phyloP scores from a whole-genome alignment of 2,329 filamentous ascomycete species.

The Xylariales sp. region DNA sequence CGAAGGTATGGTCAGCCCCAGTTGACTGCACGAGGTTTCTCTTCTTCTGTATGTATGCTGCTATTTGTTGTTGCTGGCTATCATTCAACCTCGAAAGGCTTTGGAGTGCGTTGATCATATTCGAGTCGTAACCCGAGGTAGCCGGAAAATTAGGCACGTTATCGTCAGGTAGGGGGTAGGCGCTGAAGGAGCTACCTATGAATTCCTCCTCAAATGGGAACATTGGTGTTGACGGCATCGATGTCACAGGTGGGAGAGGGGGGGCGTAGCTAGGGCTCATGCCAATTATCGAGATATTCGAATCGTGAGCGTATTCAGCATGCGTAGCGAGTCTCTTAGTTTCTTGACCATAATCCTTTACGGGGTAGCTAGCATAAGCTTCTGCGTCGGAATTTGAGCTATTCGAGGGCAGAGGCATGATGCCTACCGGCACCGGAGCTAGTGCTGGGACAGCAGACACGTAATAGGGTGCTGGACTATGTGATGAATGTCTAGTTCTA shows the following conservation, averaged over 20 bases:
- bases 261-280: slow-evolving; percentile 38
- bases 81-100: slow-evolving; percentile 42
- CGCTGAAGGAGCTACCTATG: slow-evolving; percentile 19
- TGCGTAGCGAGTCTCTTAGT: slow-evolving; percentile 32
- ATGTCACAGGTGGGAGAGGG: slow-evolving; percentile 38
- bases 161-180: slow-evolving; percentile 32
- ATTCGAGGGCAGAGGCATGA: slow-evolving; percentile 40
- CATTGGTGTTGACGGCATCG: slow-evolving; percentile 41
- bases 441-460: slow-evolving; percentile 33
- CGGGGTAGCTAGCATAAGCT: slow-evolving; percentile 39
- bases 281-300: slow-evolving; percentile 36
- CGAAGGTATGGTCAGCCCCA: slow-evolving; percentile 34
- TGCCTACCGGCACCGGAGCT: slow-evolving; percentile 36
- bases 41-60: slow-evolving; percentile 43
- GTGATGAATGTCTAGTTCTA: slow-evolving; percentile 40
- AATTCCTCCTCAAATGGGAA: slow-evolving; percentile 35
- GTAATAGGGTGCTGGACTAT: slow-evolving; percentile 42
- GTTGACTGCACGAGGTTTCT: slow-evolving; percentile 34
- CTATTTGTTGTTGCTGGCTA: slow-evolving; percentile 44
- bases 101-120: slow-evolving; percentile 43
- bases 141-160: slow-evolving; percentile 28
- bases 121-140: slow-evolving; percentile 32
- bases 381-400: slow-evolving; percentile 39
- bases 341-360: slow-evolving; percentile 39
- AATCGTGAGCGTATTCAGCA: slow-evolving; percentile 34